Evolutionary conservation across 768 basidiomycete genomes (phyloP), one percentile per base, ranked within the genome.

Genomic region (Termitomyces sp.): DNA sequence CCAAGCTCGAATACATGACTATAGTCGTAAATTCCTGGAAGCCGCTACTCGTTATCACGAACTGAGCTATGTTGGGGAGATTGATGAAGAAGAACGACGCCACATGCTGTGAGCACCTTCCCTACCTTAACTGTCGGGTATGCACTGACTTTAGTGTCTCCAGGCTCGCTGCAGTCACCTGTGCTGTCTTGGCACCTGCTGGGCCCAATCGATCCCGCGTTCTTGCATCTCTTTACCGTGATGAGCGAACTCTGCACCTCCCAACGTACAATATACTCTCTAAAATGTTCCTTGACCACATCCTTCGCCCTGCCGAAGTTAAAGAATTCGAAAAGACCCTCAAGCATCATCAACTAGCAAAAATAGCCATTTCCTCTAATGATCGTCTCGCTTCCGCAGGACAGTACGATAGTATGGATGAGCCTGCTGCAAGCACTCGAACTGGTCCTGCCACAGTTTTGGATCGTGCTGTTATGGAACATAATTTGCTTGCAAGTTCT

Each of bases 201-300:
- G 97, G 97, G 0, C 97, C 97, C 8, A 94, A 94, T 68, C 87
- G 97, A 38, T 97, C 95, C 41, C 86, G 97, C 33, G 80, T 97
- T 14, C 81, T 99, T 54, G 92, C 94, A 8, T 87, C 96, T 28
- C 79, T 99, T 48, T 95, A 92, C 68, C 83, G 97, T 48, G 97
- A 99, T 68, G 97, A 98, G 67, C 86, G 97, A 40, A 86, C 92
- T 0, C 66, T 78, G 28, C 84, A 90, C 23, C 83, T 96, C 3
- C 81, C 87, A 7, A 86, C 89, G 12, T 88, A 86, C 75, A 89
- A 91, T 66, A 94, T 99, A 68, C 84, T 99, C 26, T 86, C 89
- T 38, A 98, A 98, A 69, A 98, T 98, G 96, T 94, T 97, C 73
- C 86, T 98, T 60, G 97, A 98, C 67, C 94, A 94, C 62, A 98